Evolutionary conservation across 2,329 filamentous ascomycete genomes (phyloP).

Genomic region (Cladophialophora psammophila): DNA sequence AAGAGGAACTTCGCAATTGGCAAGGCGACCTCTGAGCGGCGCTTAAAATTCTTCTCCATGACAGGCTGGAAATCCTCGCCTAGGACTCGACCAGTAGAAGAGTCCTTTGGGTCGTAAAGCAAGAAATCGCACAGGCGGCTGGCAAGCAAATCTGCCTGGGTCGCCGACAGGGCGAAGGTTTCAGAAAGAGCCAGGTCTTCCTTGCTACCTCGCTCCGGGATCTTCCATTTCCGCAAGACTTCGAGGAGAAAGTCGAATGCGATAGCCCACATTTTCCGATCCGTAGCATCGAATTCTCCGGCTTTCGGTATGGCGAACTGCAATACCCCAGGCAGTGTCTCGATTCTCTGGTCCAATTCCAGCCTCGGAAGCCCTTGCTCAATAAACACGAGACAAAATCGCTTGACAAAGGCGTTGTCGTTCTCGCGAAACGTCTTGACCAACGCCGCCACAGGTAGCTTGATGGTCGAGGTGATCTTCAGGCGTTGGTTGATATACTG

Average conservation of each 20-base stretch:
- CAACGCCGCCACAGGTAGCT: slow-evolving; percentile 83
- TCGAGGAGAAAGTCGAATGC: slow-evolving; percentile 85
- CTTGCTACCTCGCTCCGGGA: slow-evolving; percentile 78
- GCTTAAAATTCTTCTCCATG: slow-evolving; percentile 35
- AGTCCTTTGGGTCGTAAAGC: slow-evolving; percentile 64
- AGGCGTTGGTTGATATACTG: slow-evolving; percentile 74
- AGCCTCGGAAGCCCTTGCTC: slow-evolving; percentile 78
- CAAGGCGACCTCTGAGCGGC: slow-evolving; percentile 42
- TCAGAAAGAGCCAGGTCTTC: slow-evolving; percentile 75
- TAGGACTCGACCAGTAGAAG: slow-evolving; percentile 18
- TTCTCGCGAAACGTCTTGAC: slow-evolving; percentile 88
- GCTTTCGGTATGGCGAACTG: slow-evolving; percentile 61
- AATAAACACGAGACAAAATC: slow-evolving; percentile 88
- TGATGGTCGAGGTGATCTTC: slow-evolving; percentile 67
- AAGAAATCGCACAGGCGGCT: slow-evolving; percentile 79
- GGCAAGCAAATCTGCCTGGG: slow-evolving; percentile 77
- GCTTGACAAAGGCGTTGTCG: slow-evolving; percentile 76
- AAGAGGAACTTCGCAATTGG: slow-evolving; percentile 73
- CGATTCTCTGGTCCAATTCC: slow-evolving; percentile 68
- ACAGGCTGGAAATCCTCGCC: slow-evolving; percentile 51
- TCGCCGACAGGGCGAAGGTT: slow-evolving; percentile 70
- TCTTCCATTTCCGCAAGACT: slow-evolving; percentile 68
- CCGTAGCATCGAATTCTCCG: slow-evolving; percentile 39
- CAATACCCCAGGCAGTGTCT: slow-evolving; percentile 74
- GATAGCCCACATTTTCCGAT: slow-evolving; percentile 65